These are phyloP conservation scores for Skeletonema tropicum DNA, from an alignment of 108 stramenopile species.

Conservation along the genomic window DNA sequence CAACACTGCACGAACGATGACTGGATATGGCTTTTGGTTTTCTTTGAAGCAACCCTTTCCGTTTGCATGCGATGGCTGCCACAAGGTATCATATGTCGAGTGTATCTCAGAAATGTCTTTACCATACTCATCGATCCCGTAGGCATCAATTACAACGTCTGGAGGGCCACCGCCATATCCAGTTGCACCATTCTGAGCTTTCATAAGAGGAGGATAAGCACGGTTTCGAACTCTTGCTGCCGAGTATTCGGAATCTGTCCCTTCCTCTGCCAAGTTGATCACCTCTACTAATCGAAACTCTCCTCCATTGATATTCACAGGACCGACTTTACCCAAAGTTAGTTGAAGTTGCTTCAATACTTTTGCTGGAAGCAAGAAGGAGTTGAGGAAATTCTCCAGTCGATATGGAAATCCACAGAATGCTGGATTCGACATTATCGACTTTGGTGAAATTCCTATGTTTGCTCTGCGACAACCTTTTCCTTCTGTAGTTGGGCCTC, in stretches of 20 bases:
- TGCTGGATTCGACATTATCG: slow-evolving; percentile 44
- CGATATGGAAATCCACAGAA: slow-evolving; percentile 57
- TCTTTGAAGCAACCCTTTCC: slow-evolving; percentile 28
- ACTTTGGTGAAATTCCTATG: slow-evolving; percentile 35
- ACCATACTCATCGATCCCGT: slow-evolving; percentile 42
- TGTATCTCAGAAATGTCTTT: slow-evolving; percentile 21
- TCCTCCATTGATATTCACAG: slow-evolving; percentile 6
- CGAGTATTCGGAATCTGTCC: slow-evolving; percentile 46
- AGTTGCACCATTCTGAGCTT: neutral
- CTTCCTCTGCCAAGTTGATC: slow-evolving; percentile 46
- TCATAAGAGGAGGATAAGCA: slow-evolving; percentile 30
- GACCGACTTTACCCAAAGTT: neutral
- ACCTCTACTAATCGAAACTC: slow-evolving; percentile 43
- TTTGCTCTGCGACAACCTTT: slow-evolving; percentile 41
- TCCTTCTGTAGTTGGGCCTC: slow-evolving; percentile 49
- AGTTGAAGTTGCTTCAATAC: slow-evolving; percentile 17
- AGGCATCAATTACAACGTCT: slow-evolving; percentile 50
- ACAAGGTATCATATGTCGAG: slow-evolving; percentile 26
- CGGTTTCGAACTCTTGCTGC: slow-evolving; percentile 45
- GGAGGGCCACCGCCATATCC: slow-evolving; percentile 45
- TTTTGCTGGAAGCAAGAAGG: slow-evolving; percentile 30
- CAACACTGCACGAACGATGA: slow-evolving; percentile 35
- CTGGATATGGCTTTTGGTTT: slow-evolving; percentile 45
- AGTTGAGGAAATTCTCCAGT: slow-evolving; percentile 49
- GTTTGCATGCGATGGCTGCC: slow-evolving; percentile 5